These are phyloP conservation scores for Saturnispora zaruensis DNA, from an alignment of 805 yeast genomes.

Conservation along the genomic window DNA sequence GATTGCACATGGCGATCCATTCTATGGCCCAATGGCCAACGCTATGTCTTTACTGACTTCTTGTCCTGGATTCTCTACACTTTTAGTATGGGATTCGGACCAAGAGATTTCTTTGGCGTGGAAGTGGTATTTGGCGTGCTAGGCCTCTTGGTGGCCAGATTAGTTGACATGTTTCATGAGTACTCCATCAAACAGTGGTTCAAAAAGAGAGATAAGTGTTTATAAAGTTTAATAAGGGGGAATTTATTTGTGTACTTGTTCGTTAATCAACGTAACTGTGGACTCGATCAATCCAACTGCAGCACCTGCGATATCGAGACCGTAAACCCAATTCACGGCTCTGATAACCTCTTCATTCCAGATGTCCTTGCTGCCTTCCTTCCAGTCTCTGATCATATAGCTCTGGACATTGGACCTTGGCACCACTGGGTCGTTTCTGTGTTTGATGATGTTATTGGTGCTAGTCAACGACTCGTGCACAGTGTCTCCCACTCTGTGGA, in stretches of 20 bases:
- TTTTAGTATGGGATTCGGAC: constrained; percentile 59
- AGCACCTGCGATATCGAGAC: constrained; percentile 18
- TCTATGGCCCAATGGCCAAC: constrained; percentile 44
- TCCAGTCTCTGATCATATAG: constrained; percentile 38
- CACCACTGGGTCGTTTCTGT: constrained; percentile 42
- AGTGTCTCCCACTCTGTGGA: constrained; percentile 38
- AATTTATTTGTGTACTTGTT: constrained; percentile 2
- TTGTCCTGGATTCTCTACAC: constrained; percentile 76
- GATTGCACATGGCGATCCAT: background rate
- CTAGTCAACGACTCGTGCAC: constrained; percentile 40
- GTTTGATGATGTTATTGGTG: constrained; percentile 42
- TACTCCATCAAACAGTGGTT: constrained; percentile 45
- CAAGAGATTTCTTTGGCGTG: constrained; percentile 49
- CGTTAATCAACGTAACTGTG: background rate
- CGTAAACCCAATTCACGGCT: constrained; percentile 55
- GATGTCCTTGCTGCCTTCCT: constrained; percentile 62
- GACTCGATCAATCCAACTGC: constrained; percentile 12
- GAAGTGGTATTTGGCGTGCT: constrained; percentile 42
- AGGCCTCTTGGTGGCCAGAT: constrained; percentile 49
- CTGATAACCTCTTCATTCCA: constrained; percentile 71
- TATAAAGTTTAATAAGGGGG: background rate
- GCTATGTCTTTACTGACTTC: constrained; percentile 71
- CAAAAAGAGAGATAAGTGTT: constrained; percentile 14
- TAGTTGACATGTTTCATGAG: constrained; percentile 43
- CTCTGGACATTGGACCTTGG: constrained; percentile 36